phyloP scores from a whole-genome alignment of 306 rosid species.

The Rosa multiflora region DNA sequence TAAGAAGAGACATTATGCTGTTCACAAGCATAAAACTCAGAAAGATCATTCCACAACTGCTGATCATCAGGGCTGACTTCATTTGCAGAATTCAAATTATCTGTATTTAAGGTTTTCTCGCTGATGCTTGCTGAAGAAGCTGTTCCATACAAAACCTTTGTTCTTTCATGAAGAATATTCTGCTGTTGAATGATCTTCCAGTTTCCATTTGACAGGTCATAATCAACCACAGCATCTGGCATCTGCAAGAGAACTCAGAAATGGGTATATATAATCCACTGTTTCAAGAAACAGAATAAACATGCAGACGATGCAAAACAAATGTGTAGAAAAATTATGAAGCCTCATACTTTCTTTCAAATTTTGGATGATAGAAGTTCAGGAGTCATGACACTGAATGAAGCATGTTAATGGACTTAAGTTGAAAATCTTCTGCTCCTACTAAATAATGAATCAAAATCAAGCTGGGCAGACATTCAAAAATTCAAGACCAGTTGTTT shows the following conservation, averaged over 20 bases:
- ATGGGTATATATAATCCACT: constrained; percentile 19
- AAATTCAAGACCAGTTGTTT: background rate
- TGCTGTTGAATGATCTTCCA: constrained; percentile 96
- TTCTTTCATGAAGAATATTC: constrained; percentile 83
- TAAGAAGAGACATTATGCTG: constrained; percentile 59
- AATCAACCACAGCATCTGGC: constrained; percentile 98
- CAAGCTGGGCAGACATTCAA: background rate
- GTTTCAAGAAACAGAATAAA: constrained; percentile 1
- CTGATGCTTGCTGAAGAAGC: constrained; percentile 45
- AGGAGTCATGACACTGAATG: background rate
- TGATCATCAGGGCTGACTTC: constrained; percentile 45
- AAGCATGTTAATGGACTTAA: background rate
- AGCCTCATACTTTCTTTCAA: background rate
- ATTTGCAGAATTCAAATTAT: constrained; percentile 35
- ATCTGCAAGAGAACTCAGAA: constrained; percentile 51
- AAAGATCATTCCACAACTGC: constrained; percentile 78
- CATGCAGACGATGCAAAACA: background rate
- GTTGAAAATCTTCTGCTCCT: background rate
- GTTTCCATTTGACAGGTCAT: constrained; percentile 71
- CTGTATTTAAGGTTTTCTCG: constrained; percentile 31
- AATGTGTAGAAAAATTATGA: background rate
- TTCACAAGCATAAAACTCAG: constrained; percentile 85
- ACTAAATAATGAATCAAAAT: background rate
- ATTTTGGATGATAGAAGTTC: background rate
- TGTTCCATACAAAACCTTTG: constrained; percentile 74